Base-by-base conservation (phyloP, 2,329 filamentous ascomycete genomes). In the Lasiodiplodia theobromae region DNA sequence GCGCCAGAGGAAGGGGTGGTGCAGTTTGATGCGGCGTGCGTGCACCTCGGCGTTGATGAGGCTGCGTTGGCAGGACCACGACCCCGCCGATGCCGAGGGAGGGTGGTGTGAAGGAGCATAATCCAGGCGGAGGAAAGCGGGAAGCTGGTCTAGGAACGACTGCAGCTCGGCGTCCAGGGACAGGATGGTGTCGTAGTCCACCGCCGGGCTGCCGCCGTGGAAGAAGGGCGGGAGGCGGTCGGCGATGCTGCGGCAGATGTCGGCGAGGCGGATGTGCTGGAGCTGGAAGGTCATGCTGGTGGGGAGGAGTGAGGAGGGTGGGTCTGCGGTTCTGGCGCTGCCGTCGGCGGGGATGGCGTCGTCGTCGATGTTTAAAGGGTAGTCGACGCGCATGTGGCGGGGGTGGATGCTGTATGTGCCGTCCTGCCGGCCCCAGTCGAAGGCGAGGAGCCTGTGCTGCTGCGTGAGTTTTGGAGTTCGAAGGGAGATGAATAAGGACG, bases 251-350 rank as follows among this genome's bases (percentile, higher is more conserved):
- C 37, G 37, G 14, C 37, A 40, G 37, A 40, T 40, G 21, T 79
- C 60, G 21, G 60, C 38, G 23, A 64, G 38, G 40, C 44, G 40
- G 60, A 64, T 49, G 12, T 25, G 60, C 34, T 81, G 77, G 1
- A 81, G 72, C 40, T 74, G 78, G 63, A 81, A 82, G 2, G 78
- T 80, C 77, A 82, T 81, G 12, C 75, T 72, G 0, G 81, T 82
- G 0, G 80, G 76, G 74, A 5, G 28, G 28, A 28, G 1, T 1
- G 71, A 12, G 76, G 70, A 28, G 72, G 69, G n/a, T 38, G 70
- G 23, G 47, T 28, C 70, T 72, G 12, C 71, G 51, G 5, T 40
- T 47, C 54, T 21, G 60, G 71, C 73, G 11, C 44, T 18, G 47
- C 47, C 47, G 47, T 51, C 16, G 16, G 47, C 18, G 18, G 47